Conservation (phyloP, 2,329 filamentous ascomycete species). For the Fusarium subtropicale region DNA sequence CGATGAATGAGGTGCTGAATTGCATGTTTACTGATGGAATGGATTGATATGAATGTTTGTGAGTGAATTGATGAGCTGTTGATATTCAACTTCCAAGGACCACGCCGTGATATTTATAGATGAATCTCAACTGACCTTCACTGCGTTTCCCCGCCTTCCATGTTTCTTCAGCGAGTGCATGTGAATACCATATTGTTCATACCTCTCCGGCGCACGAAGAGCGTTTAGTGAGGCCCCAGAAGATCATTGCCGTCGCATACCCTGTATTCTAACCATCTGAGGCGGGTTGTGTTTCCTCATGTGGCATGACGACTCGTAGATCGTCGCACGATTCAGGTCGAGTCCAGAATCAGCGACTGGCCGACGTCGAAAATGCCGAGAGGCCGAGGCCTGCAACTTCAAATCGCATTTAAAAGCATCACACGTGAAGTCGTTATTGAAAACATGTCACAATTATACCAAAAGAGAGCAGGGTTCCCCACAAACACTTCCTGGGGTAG, state of each 20-base stretch:
- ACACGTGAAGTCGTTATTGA: conserved; percentile 25
- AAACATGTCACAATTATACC: not conserved
- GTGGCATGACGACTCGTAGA: conserved; percentile 16
- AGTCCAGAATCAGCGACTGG: conserved; percentile 20
- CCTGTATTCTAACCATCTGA: conserved; percentile 5
- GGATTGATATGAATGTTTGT: not conserved
- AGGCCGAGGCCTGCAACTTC: conserved; percentile 29
- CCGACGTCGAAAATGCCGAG: conserved; percentile 5
- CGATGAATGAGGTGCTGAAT: conserved; percentile 23
- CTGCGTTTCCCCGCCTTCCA: not conserved
- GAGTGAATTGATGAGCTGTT: not conserved
- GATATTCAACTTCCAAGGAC: not conserved
- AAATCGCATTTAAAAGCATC: not conserved
- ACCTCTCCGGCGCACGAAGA: not conserved
- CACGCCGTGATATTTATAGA: conserved; percentile 17
- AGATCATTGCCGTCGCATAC: not conserved
- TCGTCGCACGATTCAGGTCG: conserved; percentile 13
- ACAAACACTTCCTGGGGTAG: conserved; percentile 3
- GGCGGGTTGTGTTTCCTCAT: conserved; percentile 24
- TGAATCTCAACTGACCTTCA: not conserved
- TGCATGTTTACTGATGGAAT: conserved; percentile 12
- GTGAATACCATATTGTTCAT: not conserved
- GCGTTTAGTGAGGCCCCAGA: not conserved
- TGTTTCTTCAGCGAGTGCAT: not conserved
- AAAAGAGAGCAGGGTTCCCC: not conserved